Conservation (phyloP, 106 monocot genomes). For the Dendrobium officinale region DNA sequence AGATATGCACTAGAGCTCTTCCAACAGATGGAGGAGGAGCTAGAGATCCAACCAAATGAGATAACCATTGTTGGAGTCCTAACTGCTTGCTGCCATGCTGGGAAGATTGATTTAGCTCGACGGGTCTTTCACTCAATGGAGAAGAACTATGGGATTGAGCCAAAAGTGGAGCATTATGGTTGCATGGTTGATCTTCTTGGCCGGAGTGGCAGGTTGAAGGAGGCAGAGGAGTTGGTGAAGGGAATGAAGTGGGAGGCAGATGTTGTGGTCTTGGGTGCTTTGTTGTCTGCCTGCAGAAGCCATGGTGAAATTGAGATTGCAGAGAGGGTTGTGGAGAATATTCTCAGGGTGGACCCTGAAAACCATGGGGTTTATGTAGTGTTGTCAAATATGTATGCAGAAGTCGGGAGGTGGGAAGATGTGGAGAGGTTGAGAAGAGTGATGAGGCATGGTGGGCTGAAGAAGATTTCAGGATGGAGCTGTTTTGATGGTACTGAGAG, state of each 20-base stretch:
- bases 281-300: conserved; percentile 59
- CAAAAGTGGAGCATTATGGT: conserved; percentile 14
- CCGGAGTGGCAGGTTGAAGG: conserved; percentile 45
- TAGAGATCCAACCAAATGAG: conserved; percentile 35
- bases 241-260: conserved; percentile 60
- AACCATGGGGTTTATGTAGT: conserved; percentile 73
- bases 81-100: conserved; percentile 65
- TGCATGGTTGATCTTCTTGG: conserved; percentile 87
- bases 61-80: conserved; percentile 61
- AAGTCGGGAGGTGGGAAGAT: conserved; percentile 64
- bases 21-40: conserved; percentile 23
- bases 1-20: conserved; percentile 38
- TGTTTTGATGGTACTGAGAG: conserved; percentile 29
- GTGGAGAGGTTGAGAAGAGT: conserved; percentile 51
- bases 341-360: conserved; percentile 48
- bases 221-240: conserved; percentile 55
- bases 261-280: conserved; percentile 53
- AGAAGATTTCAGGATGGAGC: conserved; percentile 71
- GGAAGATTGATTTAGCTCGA: conserved; percentile 38
- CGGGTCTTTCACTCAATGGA: conserved; percentile 28
- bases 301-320: conserved; percentile 53
- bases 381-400: conserved; percentile 76
- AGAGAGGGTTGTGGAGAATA: conserved; percentile 55
- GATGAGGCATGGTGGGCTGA: conserved; percentile 47
- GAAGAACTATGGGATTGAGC: background rate